phyloP scores from a whole-genome alignment of 352 stramenopile species.

The Phytopythium ostracodes region DNA sequence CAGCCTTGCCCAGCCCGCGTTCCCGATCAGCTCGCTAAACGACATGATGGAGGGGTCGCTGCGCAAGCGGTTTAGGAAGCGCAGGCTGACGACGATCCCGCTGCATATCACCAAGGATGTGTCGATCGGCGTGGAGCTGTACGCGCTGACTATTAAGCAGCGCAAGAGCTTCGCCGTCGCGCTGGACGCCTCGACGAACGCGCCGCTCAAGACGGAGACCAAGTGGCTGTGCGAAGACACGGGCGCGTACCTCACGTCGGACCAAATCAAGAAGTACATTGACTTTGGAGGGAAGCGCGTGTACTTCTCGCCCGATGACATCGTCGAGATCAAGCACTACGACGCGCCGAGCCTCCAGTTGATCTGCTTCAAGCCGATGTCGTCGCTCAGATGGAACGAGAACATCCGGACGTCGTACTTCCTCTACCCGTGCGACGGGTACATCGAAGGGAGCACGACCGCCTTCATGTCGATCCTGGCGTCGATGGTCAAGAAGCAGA shows the following conservation, averaged over 20 bases:
- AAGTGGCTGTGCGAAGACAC: conserved; percentile 87
- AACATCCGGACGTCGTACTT: conserved; percentile 81
- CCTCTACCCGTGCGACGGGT: conserved; percentile 71
- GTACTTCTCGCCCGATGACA: conserved; percentile 77
- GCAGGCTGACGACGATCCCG: conserved; percentile 58
- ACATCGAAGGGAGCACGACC: conserved; percentile 70
- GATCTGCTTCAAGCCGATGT: conserved; percentile 74
- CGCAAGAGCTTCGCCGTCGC: conserved; percentile 55
- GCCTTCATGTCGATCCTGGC: conserved; percentile 68
- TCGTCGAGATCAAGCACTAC: conserved; percentile 80
- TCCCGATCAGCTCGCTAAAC: conserved; percentile 66
- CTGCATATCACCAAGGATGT: conserved; percentile 70
- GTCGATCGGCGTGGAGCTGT: conserved; percentile 76
- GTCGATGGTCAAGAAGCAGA: conserved; percentile 61
- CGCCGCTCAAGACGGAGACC: conserved; percentile 69
- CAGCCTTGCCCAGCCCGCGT: conserved; percentile 53
- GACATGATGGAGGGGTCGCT: conserved; percentile 75
- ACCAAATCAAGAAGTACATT: conserved; percentile 78
- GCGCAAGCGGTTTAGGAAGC: conserved; percentile 79
- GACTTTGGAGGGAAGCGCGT: conserved; percentile 71
- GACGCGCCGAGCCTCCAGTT: conserved; percentile 67
- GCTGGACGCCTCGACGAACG: conserved; percentile 70
- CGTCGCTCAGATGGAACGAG: conserved; percentile 55
- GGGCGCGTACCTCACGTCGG: conserved; percentile 57
- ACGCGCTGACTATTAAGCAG: conserved; percentile 55